Evolutionary conservation across 129 eudicot genomes (phyloP), one percentile per base, ranked within the genome.

Genomic region (Helianthus tuberosus): DNA sequence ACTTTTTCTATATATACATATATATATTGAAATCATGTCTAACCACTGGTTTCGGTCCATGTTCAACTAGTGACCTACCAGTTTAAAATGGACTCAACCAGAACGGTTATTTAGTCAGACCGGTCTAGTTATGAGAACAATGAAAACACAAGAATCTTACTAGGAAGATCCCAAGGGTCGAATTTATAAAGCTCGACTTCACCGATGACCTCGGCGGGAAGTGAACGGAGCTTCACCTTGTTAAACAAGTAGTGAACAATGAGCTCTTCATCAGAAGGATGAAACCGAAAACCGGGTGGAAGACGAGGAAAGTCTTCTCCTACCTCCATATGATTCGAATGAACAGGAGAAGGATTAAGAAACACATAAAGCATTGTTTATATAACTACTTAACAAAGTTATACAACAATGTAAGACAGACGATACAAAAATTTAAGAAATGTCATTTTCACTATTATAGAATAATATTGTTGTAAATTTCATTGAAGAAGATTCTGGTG

Each of bases 201-300:
- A 5, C 83, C 82, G 1, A 86, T 83, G 8, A 89, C 65, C 6
- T 73, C 35, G 5, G 89, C 86, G 3, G 89, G 89, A 62, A 84
- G 46, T 3, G 82, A 79, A 50, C 82, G 69, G 0, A 68, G 76
- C 1, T 81, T 75, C 48, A 89, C 82, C 59, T 87, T 87, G 77
- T 81, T 86, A 5, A 62, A 70, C 27, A 89, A 74, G 77, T 89
- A 89, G 36, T 71, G 55, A 43, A 78, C 57, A 54, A 89, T 89
- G 35, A 89, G 89, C 53, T 89, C 96, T 75, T 82, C 96, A 41
- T 89, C 96, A 1, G 92, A 71, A 0, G 96, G 96, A 27, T 89
- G 85, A 64, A 89, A 89, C 57, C 92, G 76, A 66, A 89, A 85
- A 3, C 96, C 96, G 0, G 96, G 92, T 14, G 92, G 92, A 41